Percentiles rank a stretch among this genome's conserved stretches.
Evolutionary conservation across 495 filamentous ascomycete species (phyloP).

Genomic region (Penicillium herquei): DNA sequence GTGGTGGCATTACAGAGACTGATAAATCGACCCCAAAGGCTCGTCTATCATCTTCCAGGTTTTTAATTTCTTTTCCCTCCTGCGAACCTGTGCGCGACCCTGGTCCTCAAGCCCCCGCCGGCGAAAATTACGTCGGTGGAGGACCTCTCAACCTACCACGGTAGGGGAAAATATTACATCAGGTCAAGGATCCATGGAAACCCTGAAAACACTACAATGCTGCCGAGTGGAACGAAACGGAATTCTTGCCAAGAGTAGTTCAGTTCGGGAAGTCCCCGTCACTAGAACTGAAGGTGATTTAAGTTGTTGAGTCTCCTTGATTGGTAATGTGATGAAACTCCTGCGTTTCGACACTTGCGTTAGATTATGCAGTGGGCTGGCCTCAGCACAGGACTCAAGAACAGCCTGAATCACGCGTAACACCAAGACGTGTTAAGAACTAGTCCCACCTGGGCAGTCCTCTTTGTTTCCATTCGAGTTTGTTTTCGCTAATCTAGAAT

Average conservation of each 20-base stretch:
- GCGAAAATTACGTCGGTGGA: constrained; percentile 3
- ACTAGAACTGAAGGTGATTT: neutral
- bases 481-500: no score
- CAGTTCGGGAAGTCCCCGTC: neutral
- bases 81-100: neutral
- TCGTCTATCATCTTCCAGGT: neutral
- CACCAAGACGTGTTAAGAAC: no score
- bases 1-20: no score
- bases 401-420: no score
- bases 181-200: constrained; percentile 12
- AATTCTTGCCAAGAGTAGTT: constrained; percentile 5
- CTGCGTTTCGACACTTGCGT: neutral
- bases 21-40: no score
- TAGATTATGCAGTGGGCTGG: no score
- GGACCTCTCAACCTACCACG: neutral
- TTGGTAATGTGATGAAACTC: neutral
- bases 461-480: no score
- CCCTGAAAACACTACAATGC: constrained; percentile 1
- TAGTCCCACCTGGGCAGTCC: no score
- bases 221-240: no score
- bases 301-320: neutral
- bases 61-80: neutral
- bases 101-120: neutral
- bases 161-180: constrained; percentile 1
- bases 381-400: no score